Evolutionary conservation across 2,329 filamentous ascomycete genomes (phyloP), one percentile per base, ranked within the genome.

Genomic region (Phyllosticta ampelicida): DNA sequence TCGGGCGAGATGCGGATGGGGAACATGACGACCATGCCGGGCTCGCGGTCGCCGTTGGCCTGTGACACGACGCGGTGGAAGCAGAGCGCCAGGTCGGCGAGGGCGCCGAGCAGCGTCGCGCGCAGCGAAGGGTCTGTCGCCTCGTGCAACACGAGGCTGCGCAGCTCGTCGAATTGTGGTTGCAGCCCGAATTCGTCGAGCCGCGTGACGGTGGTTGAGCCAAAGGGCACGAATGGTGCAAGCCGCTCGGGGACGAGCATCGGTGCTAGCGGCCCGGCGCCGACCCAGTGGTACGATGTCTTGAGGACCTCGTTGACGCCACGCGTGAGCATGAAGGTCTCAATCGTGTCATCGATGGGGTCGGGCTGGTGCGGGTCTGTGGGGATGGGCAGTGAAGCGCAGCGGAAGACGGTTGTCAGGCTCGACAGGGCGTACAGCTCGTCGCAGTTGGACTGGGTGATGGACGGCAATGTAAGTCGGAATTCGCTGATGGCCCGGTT

Each of bases 1-100:
- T 63, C 67, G 1, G 65, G 56, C 5, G 64, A 62, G 5, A 75
- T 60, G 9, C 68, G 66, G 36, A 72, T 63, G 8, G 73, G 72
- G 73, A 73, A 75, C 30, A 66, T 65, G 52, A 67, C 71, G 48
- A 69, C 59, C 50, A 69, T 68, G n/a, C 70, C 64, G 3, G 68
- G 61, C 55, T 71, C 69, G 56, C 71, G 71, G 16, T 67, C 68
- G 13, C 67, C 68, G 13, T 56, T 18, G 19, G 65, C 62, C 20
- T 60, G 53, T 10, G 48, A n/a, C 29, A 54, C 9, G 26, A 60
- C 53, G 28, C 44, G 50, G 50, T 55, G 58, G 36, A 56, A 56
- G 51, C 54, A 53, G 6, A 56, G 48, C 50, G 29, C 48, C 16
- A 60, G 51, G 23, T 51, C 36, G 26, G 54, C 54, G 16, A 60